phyloP scores from a whole-genome alignment of 1,139 yeast genomes.

The Citeromyces hawaiiensis region DNA sequence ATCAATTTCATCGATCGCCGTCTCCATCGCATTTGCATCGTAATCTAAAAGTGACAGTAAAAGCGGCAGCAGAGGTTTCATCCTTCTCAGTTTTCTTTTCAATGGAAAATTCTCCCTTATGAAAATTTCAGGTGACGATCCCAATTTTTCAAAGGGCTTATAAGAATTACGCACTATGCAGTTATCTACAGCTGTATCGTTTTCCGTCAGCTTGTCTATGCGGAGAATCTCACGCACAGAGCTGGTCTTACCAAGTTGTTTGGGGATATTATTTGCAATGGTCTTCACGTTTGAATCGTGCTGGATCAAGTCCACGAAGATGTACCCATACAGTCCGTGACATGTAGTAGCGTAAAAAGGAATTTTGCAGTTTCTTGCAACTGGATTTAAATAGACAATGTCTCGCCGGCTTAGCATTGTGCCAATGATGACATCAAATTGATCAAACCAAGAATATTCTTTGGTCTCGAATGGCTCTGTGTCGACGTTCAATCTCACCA shows the following conservation, averaged over 20 bases:
- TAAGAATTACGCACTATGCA: slow-evolving; percentile 46
- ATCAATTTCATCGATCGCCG: slow-evolving; percentile 6
- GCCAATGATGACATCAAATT: slow-evolving; percentile 63
- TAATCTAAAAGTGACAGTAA: slow-evolving; percentile 40
- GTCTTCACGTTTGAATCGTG: slow-evolving; percentile 47
- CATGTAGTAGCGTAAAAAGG: slow-evolving; percentile 60
- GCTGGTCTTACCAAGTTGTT: slow-evolving; percentile 35
- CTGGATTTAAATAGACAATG: slow-evolving; percentile 29
- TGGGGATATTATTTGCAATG: slow-evolving; percentile 27
- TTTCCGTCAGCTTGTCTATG: slow-evolving; percentile 27
- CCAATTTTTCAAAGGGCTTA: slow-evolving; percentile 23
- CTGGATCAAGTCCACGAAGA: slow-evolving; percentile 63
- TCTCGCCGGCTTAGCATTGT: slow-evolving; percentile 44
- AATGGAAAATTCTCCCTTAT: slow-evolving; percentile 21
- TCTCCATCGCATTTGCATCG: slow-evolving; percentile 6
- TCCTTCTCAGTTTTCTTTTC: slow-evolving; percentile 39
- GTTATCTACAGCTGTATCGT: slow-evolving; percentile 28
- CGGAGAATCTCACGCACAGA: slow-evolving; percentile 35
- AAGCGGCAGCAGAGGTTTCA: slow-evolving; percentile 46
- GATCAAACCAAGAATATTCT: slow-evolving; percentile 26
- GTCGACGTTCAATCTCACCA: slow-evolving; percentile 45
- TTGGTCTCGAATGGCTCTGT: slow-evolving; percentile 20
- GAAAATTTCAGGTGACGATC: slow-evolving; percentile 12
- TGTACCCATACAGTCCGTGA: slow-evolving; percentile 76
- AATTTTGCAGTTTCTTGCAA: slow-evolving; percentile 39